phyloP scores from a whole-genome alignment of 2,329 filamentous ascomycete genomes.

The Monilinia fructicola region DNA sequence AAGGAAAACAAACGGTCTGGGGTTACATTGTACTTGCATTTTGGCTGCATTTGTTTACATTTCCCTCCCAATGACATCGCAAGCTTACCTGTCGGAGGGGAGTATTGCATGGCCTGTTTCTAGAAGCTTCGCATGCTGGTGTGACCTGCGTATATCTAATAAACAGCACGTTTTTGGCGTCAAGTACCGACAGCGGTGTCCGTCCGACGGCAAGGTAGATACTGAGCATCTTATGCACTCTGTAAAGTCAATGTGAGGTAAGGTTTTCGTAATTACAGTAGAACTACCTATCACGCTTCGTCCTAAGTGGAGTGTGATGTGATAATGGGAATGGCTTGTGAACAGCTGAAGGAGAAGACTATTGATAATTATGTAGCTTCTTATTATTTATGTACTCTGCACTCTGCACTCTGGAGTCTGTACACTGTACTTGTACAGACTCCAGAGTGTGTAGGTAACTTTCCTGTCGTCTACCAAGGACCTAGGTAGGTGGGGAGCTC shows the following conservation, averaged over 20 bases:
- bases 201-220: neutral
- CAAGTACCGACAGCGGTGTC: neutral
- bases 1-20: no score
- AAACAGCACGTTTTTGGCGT: neutral
- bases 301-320: conserved; percentile 6
- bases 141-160: neutral
- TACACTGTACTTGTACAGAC: no score
- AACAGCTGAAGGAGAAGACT: no score
- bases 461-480: no score
- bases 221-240: no score
- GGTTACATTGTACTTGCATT: neutral
- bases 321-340: neutral
- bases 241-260: neutral
- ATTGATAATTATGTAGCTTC: no score
- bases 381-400: no score
- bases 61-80: no score
- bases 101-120: neutral
- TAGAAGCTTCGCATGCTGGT: neutral
- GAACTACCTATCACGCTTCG: conserved; percentile 3
- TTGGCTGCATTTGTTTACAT: neutral
- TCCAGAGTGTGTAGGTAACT: no score
- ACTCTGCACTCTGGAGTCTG: no score
- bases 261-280: conserved; percentile 12
- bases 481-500: no score
- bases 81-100: no score